phyloP scores from a whole-genome alignment of 164 flowering plant genomes.

The Tetracentron sinense region DNA sequence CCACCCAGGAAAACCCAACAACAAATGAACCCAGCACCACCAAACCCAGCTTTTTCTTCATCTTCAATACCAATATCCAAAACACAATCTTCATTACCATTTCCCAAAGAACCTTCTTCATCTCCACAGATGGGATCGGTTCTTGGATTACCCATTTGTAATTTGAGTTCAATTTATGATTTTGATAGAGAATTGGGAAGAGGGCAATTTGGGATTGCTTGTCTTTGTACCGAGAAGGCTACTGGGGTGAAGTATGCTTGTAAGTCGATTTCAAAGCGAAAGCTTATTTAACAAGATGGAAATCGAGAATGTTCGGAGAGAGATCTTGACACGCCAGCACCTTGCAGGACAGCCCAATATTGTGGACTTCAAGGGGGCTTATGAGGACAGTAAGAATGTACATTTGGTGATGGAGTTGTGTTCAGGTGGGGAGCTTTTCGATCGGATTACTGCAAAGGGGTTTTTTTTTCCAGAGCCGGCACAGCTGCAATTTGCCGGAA shows the following conservation, averaged over 20 bases:
- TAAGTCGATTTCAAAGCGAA: constrained; percentile 69
- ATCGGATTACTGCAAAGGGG: constrained; percentile 59
- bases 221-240: constrained; percentile 59
- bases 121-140: constrained; percentile 39
- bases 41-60: constrained; percentile 11
- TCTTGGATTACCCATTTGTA: constrained; percentile 40
- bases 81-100: constrained; percentile 7
- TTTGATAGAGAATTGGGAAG: constrained; percentile 68
- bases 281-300: constrained; percentile 47
- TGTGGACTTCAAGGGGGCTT: constrained; percentile 79
- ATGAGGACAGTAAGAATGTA: constrained; percentile 57
- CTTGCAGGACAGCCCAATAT: constrained; percentile 83
- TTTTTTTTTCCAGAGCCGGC: constrained; percentile 62
- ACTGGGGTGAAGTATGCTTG: constrained; percentile 67
- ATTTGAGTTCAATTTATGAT: constrained; percentile 41
- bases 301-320: constrained; percentile 65
- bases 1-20: constrained; percentile 9
- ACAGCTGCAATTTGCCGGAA: constrained; percentile 61
- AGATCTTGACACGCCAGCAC: constrained; percentile 63
- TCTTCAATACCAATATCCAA: background rate
- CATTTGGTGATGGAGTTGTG: constrained; percentile 91
- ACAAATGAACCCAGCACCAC: constrained; percentile 7
- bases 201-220: constrained; percentile 82
- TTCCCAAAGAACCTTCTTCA: no score
- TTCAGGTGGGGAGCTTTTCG: constrained; percentile 88